Evolutionary conservation across 192 early-diverging fungal species (phyloP).

Genomic region (Lobosporangium transversale): DNA sequence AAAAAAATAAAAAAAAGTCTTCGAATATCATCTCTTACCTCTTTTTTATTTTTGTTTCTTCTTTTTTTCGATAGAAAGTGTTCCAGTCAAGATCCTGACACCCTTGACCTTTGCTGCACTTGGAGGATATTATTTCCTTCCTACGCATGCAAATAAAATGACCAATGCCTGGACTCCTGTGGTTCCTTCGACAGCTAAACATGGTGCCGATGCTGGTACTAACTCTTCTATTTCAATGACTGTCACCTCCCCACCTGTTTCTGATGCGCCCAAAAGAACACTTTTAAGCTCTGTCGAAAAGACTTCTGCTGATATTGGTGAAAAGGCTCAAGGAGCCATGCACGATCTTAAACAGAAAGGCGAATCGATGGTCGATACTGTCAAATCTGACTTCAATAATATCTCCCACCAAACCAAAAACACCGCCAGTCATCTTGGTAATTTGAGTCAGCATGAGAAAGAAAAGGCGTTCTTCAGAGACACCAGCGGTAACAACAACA

Average conservation of each 20-base stretch:
- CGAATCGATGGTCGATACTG: constrained; percentile 16
- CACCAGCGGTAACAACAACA: no score
- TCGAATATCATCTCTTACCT: background rate
- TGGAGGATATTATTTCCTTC: constrained; percentile 33
- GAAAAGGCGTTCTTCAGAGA: constrained; percentile 4
- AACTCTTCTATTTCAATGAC: background rate
- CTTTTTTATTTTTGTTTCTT: background rate
- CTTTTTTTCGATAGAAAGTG: constrained; percentile 16
- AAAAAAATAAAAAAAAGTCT: background rate
- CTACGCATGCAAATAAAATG: constrained; percentile 16
- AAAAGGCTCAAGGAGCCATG: constrained; percentile 16
- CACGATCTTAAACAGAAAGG: constrained; percentile 26
- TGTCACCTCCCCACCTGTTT: background rate
- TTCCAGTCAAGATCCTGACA: constrained; percentile 33
- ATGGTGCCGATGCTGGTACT: no score
- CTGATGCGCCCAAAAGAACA: constrained; percentile 1
- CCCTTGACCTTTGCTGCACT: constrained; percentile 28
- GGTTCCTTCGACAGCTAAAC: no score
- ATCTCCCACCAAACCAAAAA: constrained; percentile 4
- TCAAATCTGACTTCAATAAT: constrained; percentile 4
- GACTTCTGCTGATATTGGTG: constrained; percentile 16
- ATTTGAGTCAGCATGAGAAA: constrained; percentile 9
- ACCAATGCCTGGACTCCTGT: background rate
- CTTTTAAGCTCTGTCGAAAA: constrained; percentile 3
- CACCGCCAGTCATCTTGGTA: constrained; percentile 3